Evolutionary conservation across 1,139 yeast species (phyloP).

Genomic region (Kodamaea alishanica): DNA sequence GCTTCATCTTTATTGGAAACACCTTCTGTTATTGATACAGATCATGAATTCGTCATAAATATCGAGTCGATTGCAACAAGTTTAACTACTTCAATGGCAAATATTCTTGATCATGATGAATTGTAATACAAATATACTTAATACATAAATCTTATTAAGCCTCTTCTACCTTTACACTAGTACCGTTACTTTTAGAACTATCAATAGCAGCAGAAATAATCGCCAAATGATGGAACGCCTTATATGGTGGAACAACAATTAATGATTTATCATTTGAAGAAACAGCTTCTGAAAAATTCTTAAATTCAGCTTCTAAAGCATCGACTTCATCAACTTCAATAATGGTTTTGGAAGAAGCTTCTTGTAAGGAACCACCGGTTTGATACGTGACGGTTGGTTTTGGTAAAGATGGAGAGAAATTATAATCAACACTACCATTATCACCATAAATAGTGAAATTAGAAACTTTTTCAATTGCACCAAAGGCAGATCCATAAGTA

Average conservation of each 20-base stretch:
- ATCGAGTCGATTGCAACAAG: too few relatives aligned
- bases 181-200: slow-evolving; percentile 61
- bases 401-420: slow-evolving; percentile 51
- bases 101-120: too few relatives aligned
- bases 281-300: slow-evolving; percentile 71
- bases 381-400: slow-evolving; percentile 49
- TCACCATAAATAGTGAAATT: slow-evolving; percentile 70
- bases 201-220: slow-evolving; percentile 80
- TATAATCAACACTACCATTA: slow-evolving; percentile 67
- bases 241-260: slow-evolving; percentile 60
- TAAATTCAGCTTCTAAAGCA: slow-evolving; percentile 57
- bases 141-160: too few relatives aligned
- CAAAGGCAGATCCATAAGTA: slow-evolving; percentile 88
- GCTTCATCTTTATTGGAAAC: not conserved
- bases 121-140: too few relatives aligned
- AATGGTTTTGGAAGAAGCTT: slow-evolving; percentile 42
- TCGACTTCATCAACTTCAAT: slow-evolving; percentile 58
- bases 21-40: too few relatives aligned
- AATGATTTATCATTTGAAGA: slow-evolving; percentile 56
- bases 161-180: slow-evolving; percentile 47
- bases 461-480: slow-evolving; percentile 69
- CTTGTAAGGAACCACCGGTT: slow-evolving; percentile 41
- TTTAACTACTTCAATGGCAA: too few relatives aligned
- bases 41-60: too few relatives aligned
- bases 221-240: slow-evolving; percentile 89